phyloP scores from a whole-genome alignment of 1,284 basidiomycete genomes.

The Puccinia horiana region DNA sequence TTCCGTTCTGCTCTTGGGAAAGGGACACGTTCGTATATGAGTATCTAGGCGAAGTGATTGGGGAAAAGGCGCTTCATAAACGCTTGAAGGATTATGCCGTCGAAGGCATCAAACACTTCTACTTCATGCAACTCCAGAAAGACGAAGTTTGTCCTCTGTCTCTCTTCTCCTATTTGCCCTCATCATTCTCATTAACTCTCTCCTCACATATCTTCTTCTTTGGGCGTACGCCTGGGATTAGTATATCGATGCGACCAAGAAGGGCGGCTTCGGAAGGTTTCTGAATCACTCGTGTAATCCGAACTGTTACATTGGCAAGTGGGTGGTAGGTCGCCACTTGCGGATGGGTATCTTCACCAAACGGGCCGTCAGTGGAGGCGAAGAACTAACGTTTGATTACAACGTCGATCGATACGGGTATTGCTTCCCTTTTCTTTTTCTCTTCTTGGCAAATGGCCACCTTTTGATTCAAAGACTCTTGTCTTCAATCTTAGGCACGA shows the following conservation, averaged over 20 bases:
- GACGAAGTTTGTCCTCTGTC: slow-evolving; percentile 74
- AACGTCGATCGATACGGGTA: slow-evolving; percentile 99
- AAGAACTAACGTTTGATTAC: slow-evolving; percentile 99
- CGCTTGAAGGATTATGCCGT: slow-evolving; percentile 91
- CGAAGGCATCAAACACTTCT: slow-evolving; percentile 94
- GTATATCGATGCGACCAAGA: slow-evolving; percentile 98
- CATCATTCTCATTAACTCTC: neutral
- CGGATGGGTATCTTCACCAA: slow-evolving; percentile 99
- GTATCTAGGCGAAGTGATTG: slow-evolving; percentile 95
- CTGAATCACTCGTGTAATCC: slow-evolving; percentile 98
- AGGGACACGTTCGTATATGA: slow-evolving; percentile 95
- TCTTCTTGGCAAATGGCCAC: neutral
- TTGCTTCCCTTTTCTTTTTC: slow-evolving; percentile 56
- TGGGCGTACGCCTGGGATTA: slow-evolving; percentile 57
- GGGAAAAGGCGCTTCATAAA: slow-evolving; percentile 80
- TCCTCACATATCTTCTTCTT: neutral
- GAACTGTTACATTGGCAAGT: slow-evolving; percentile 98
- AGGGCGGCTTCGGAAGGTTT: slow-evolving; percentile 92
- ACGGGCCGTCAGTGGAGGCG: slow-evolving; percentile 74
- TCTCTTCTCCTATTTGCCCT: neutral
- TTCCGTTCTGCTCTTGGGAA: neutral
- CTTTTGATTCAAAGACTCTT: neutral
- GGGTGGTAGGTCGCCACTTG: slow-evolving; percentile 87
- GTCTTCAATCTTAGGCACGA: slow-evolving; percentile 69
- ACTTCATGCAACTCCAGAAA: slow-evolving; percentile 99